These are phyloP conservation scores for Capsella rubella DNA, from an alignment of 441 rosid species.

Conservation along the genomic window DNA sequence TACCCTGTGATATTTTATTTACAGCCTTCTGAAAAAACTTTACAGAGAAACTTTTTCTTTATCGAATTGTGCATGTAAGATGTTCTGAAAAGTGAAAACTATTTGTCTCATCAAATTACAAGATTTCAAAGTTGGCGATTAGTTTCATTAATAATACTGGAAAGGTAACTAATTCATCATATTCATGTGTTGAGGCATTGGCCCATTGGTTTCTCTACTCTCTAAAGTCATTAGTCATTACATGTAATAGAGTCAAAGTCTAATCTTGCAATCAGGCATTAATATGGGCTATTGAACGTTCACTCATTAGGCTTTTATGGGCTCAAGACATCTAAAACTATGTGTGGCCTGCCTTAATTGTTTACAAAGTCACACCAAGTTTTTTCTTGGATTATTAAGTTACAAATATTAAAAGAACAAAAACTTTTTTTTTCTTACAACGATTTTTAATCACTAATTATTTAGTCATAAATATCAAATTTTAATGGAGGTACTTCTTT, in stretches of 20 bases:
- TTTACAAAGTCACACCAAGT: neutral
- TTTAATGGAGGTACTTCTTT: neutral
- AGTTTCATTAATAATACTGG: conserved; percentile 6
- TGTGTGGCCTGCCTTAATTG: neutral
- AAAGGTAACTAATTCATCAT: neutral
- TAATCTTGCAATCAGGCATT: neutral
- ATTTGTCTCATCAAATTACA: neutral
- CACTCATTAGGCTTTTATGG: conserved; percentile 16
- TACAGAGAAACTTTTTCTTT: neutral
- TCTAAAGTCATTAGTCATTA: neutral
- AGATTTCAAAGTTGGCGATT: neutral
- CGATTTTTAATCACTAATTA: neutral
- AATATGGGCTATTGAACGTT: conserved; percentile 10
- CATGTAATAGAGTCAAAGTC: neutral
- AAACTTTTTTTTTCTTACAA: no score
- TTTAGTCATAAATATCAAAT: neutral
- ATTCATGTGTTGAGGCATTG: conserved; percentile 4
- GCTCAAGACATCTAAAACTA: neutral
- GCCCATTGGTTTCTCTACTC: neutral
- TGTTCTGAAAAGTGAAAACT: neutral
- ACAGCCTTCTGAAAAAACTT: neutral
- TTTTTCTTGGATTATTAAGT: no score
- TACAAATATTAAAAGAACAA: no score
- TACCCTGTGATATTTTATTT: neutral
- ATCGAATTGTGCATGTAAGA: neutral